Percentiles rank a stretch among this genome's conserved stretches.
Evolutionary conservation across 495 filamentous ascomycete species (phyloP).

Genomic region (Letharia columbiana): DNA sequence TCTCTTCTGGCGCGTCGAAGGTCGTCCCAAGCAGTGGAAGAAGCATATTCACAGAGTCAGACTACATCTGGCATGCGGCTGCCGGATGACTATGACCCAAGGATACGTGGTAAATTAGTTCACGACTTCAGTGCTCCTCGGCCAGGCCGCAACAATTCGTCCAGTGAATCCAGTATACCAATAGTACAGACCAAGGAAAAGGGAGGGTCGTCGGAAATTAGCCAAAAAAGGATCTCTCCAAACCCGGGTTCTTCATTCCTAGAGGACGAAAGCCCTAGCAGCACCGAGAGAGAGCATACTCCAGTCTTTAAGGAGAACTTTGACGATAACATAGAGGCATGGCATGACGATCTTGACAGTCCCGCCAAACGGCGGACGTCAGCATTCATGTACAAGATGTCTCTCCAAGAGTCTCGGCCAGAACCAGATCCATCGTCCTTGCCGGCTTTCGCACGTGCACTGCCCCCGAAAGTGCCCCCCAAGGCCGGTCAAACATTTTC

Average conservation of each 20-base stretch:
- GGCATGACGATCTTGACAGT: conserved; percentile 38
- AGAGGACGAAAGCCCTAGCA: conserved; percentile 22
- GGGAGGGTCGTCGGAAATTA: conserved; percentile 3
- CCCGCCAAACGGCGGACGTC: conserved; percentile 38
- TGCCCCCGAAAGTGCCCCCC: conserved; percentile 32
- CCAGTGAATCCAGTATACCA: conserved; percentile 12
- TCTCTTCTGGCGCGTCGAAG: conserved; percentile 51
- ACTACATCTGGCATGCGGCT: conserved; percentile 46
- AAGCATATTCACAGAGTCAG: conserved; percentile 39
- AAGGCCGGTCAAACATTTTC: conserved; percentile 7
- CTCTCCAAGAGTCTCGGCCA: conserved; percentile 33
- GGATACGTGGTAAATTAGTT: conserved; percentile 74
- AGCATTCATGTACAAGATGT: conserved; percentile 35
- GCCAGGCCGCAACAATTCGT: conserved; percentile 46
- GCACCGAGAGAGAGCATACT: conserved; percentile 41
- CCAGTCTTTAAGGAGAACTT: conserved; percentile 63
- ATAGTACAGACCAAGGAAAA: conserved; percentile 13
- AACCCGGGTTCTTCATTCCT: conserved; percentile 8
- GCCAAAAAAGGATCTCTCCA: conserved; percentile 14
- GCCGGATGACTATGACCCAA: conserved; percentile 69
- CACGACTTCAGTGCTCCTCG: conserved; percentile 88
- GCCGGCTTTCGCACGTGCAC: conserved; percentile 44
- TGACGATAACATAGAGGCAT: conserved; percentile 47
- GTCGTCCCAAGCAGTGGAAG: conserved; percentile 45
- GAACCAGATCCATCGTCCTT: conserved; percentile 34